Conservation (phyloP, 2,329 filamentous ascomycete species). For the Tolypocladium guangdongense region DNA sequence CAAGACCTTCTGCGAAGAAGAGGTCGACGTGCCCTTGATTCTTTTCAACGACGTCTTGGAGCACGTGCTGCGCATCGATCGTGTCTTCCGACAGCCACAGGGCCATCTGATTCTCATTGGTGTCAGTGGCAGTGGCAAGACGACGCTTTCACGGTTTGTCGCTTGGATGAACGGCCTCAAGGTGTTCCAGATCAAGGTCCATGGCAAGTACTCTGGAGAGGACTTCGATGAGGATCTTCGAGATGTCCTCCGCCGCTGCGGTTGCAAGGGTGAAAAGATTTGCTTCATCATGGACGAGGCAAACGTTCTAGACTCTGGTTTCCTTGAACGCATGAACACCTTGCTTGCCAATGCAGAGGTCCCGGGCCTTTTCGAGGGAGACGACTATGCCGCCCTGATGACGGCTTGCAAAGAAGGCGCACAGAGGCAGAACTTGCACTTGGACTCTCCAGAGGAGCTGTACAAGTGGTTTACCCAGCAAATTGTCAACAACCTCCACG, state of each 20-base stretch:
- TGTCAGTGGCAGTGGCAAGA: constrained; percentile 97
- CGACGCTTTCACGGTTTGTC: constrained; percentile 92
- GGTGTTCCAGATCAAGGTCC: constrained; percentile 99
- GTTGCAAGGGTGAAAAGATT: constrained; percentile 98
- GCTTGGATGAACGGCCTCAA: constrained; percentile 99
- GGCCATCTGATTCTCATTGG: constrained; percentile 97
- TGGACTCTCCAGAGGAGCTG: constrained; percentile 97
- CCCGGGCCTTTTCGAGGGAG: constrained; percentile 95
- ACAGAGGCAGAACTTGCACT: constrained; percentile 84
- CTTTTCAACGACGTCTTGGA: constrained; percentile 99
- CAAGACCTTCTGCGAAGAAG: constrained; percentile 98
- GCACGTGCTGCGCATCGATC: constrained; percentile 94
- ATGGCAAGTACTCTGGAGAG: constrained; percentile 94
- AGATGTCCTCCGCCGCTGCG: constrained; percentile 83
- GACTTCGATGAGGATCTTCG: constrained; percentile 98
- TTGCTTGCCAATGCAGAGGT: constrained; percentile 98
- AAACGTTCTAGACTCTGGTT: constrained; percentile 96
- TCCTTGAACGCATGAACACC: constrained; percentile 98
- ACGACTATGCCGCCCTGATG: constrained; percentile 97
- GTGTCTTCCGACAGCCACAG: constrained; percentile 96
- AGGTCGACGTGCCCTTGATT: constrained; percentile 95
- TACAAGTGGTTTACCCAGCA: constrained; percentile 99
- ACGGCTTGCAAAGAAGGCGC: constrained; percentile 98
- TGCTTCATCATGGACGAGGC: constrained; percentile 99
- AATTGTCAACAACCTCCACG: constrained; percentile 96